phyloP scores from a whole-genome alignment of 352 stramenopile species.

The Phytophthora ohioensis region DNA sequence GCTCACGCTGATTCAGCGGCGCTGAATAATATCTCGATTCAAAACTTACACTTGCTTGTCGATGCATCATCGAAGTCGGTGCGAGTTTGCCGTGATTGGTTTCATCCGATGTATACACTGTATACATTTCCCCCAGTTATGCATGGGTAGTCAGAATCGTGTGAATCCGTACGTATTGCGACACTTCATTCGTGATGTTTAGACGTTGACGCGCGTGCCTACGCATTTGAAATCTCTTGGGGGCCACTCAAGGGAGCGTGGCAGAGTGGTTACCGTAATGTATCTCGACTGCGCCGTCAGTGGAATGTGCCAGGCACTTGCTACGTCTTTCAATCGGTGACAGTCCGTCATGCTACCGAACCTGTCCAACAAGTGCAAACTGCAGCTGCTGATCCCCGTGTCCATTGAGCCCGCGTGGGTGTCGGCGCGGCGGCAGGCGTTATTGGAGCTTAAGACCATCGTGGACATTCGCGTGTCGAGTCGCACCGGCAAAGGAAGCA shows the following conservation, averaged over 20 bases:
- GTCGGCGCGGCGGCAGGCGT: slow-evolving; percentile 26
- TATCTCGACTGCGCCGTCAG: not conserved
- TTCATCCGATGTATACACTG: slow-evolving; percentile 9
- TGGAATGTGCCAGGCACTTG: slow-evolving; percentile 29
- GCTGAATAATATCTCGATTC: not conserved
- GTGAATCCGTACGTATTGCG: slow-evolving; percentile 16
- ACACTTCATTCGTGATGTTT: slow-evolving; percentile 30
- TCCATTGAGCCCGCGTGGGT: slow-evolving; percentile 36
- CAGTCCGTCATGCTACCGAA: slow-evolving; percentile 37
- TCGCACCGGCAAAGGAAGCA: slow-evolving; percentile 20
- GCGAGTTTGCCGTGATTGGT: too few relatives aligned
- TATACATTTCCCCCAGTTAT: slow-evolving; percentile 3
- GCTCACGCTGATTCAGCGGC: too few relatives aligned
- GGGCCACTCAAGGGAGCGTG: slow-evolving; percentile 9
- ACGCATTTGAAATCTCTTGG: slow-evolving; percentile 11
- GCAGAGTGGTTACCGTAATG: not conserved
- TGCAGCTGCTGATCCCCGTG: slow-evolving; percentile 42
- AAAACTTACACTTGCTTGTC: not conserved
- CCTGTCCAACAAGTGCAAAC: slow-evolving; percentile 38
- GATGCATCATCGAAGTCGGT: not conserved
- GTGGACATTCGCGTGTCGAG: slow-evolving; percentile 33
- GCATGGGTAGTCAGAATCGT: slow-evolving; percentile 11
- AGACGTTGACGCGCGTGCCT: slow-evolving; percentile 26
- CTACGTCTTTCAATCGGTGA: slow-evolving; percentile 30
- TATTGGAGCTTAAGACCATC: slow-evolving; percentile 41